Conservation (phyloP, 2,329 filamentous ascomycete species). For the Exophiala oligosperma region DNA sequence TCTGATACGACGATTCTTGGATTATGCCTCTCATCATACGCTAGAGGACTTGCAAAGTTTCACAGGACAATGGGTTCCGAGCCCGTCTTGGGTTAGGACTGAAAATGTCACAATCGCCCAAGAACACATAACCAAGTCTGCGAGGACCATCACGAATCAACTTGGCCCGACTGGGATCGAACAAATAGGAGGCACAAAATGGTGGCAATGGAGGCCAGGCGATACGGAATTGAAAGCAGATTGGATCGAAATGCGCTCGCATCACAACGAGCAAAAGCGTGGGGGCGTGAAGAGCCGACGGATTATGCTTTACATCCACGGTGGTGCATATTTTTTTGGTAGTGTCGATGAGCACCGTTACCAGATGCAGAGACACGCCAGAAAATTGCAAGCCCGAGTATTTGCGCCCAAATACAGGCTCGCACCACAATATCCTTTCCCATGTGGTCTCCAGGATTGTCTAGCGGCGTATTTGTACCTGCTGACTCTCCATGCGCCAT, state of each 20-base stretch:
- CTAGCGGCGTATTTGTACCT: slow-evolving; percentile 84
- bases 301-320: slow-evolving; percentile 92
- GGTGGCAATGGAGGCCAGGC: slow-evolving; percentile 86
- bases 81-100: slow-evolving; percentile 82
- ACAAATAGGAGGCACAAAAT: slow-evolving; percentile 74
- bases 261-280: slow-evolving; percentile 72
- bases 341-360: slow-evolving; percentile 97
- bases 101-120: slow-evolving; percentile 67
- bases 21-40: slow-evolving; percentile 81
- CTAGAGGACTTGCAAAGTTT: slow-evolving; percentile 93
- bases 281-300: slow-evolving; percentile 62
- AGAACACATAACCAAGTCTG: slow-evolving; percentile 65
- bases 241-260: slow-evolving; percentile 93
- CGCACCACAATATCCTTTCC: slow-evolving; percentile 92
- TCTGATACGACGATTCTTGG: slow-evolving; percentile 81
- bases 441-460: slow-evolving; percentile 87
- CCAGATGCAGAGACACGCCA: slow-evolving; percentile 92
- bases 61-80: slow-evolving; percentile 86
- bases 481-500: slow-evolving; percentile 71
- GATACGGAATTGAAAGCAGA: slow-evolving; percentile 72
- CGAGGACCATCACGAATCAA: slow-evolving; percentile 67
- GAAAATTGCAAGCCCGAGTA: slow-evolving; percentile 87
- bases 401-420: slow-evolving; percentile 86
- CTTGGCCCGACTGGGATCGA: slow-evolving; percentile 75
- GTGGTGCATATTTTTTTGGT: slow-evolving; percentile 93